Evolutionary conservation across 2,329 filamentous ascomycete genomes (phyloP).

Genomic region (Beauveria varroae): DNA sequence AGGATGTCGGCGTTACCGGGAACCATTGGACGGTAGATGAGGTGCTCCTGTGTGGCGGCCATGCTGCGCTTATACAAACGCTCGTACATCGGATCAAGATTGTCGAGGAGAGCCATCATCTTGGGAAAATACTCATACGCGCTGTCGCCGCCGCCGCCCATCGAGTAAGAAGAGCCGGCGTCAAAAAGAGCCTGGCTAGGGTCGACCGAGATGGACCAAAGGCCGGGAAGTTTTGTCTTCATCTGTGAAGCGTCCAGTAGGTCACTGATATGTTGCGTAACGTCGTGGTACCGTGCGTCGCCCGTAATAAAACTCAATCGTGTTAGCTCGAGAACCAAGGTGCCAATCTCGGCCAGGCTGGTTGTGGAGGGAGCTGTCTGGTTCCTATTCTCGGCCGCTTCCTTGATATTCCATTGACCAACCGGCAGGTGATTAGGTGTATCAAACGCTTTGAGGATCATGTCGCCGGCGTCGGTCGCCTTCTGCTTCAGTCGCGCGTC

Average conservation of each 20-base stretch:
- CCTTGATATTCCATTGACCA: conserved; percentile 21
- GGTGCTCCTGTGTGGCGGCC: conserved; percentile 49
- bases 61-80: conserved; percentile 56
- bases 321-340: conserved; percentile 64
- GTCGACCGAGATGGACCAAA: conserved; percentile 65
- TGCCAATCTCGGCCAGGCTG: conserved; percentile 57
- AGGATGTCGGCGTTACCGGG: conserved; percentile 55
- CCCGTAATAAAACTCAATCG: conserved; percentile 62
- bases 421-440: conserved; percentile 42
- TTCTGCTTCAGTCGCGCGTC: conserved; percentile 37
- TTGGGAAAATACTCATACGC: conserved; percentile 55
- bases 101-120: conserved; percentile 58
- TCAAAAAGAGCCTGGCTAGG: conserved; percentile 38
- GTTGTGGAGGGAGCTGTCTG: conserved; percentile 15
- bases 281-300: conserved; percentile 66
- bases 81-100: conserved; percentile 50
- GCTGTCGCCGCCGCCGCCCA: conserved; percentile 47
- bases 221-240: conserved; percentile 59
- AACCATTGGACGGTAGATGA: conserved; percentile 65
- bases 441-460: conserved; percentile 46
- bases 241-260: conserved; percentile 59
- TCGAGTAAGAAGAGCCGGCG: conserved; percentile 33
- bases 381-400: conserved; percentile 18
- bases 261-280: conserved; percentile 61
- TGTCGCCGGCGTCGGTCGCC: conserved; percentile 42